Evolutionary conservation across 2,329 filamentous ascomycete genomes (phyloP), one percentile per base, ranked within the genome.

Genomic region (Fusarium nematophilum): DNA sequence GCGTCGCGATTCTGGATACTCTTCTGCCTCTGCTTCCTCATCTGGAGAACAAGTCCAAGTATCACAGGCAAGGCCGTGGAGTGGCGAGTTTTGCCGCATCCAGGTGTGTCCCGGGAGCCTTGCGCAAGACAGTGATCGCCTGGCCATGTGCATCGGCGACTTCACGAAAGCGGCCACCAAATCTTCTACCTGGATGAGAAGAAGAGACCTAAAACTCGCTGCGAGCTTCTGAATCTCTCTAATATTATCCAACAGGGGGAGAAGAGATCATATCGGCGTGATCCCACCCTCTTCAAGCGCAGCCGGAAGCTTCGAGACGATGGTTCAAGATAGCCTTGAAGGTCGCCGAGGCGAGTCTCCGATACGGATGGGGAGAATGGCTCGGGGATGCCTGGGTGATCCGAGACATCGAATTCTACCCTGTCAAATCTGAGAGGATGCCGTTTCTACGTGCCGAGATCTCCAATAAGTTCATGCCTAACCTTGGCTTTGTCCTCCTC

Each of bases 61-160:
- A 21, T 25, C 50, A 14, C 6, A 23, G 14, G 14, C 5, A 9
- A 26, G 13, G 1, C 2, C n/a, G 3, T 13, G 37, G 6, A 25
- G 8, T 27, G 14, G 21, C 9, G 47, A 33, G 0, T 26, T 14
- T 18, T 50, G 34, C 6, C 39, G 17, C 10, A 27, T 55, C 15
- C 39, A 55, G 14, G 46, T 55, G 7, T 55, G 52, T 6, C 52
- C 52, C 3, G 52, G 52, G 17, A 55, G 46, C 15, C 46, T 55
- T n/a, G 52, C 46, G 1, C 52, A 55, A 23, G 52, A 46, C 2
- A 25, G n/a, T 11, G 39, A 52, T 5, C 15, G 34, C n/a, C 1
- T 52, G n/a, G 53, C 53, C 17, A 55, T 52, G 53, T 55, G 39
- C 27, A 55, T 55, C 5, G 47, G 47, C 8, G n/a, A 45, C 11